Evolutionary conservation across 306 rosid species (phyloP).

Genomic region (Pyrus betulifolia): DNA sequence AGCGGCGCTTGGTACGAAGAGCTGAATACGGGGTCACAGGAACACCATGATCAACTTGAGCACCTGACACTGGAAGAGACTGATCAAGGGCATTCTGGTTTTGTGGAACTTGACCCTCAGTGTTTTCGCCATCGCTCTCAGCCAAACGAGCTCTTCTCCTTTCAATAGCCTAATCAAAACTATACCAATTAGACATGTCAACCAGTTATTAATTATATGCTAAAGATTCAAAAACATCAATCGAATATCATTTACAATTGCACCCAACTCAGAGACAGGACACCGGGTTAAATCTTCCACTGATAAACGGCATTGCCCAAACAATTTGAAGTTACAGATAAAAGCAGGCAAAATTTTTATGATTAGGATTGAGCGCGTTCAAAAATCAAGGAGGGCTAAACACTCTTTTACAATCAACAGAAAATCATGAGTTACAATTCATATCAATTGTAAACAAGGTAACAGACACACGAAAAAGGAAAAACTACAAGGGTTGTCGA

Average conservation of each 20-base stretch:
- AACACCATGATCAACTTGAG: background rate
- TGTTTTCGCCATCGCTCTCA: constrained; percentile 35
- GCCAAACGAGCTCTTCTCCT: constrained; percentile 54
- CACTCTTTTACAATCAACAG: background rate
- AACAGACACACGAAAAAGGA: no score
- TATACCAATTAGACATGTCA: background rate
- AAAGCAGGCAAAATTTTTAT: no score
- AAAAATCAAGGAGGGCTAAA: no score
- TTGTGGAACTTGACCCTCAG: constrained; percentile 15
- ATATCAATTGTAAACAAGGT: background rate
- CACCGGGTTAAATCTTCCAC: background rate
- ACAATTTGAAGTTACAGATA: no score
- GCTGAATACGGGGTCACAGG: constrained; percentile 11
- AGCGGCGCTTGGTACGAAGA: constrained; percentile 2
- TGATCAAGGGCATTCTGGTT: constrained; percentile 10
- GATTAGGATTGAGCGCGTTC: no score
- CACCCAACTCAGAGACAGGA: background rate
- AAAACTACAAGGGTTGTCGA: background rate
- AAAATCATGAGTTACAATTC: background rate
- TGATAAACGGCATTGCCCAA: no score
- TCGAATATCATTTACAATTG: background rate
- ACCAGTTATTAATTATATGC: background rate
- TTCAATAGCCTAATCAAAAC: constrained; percentile 51
- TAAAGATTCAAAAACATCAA: background rate
- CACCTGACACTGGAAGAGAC: background rate